These are phyloP conservation scores for Aspergillus costaricaensis DNA, from an alignment of 2,329 filamentous ascomycete genomes.

Conservation along the genomic window DNA sequence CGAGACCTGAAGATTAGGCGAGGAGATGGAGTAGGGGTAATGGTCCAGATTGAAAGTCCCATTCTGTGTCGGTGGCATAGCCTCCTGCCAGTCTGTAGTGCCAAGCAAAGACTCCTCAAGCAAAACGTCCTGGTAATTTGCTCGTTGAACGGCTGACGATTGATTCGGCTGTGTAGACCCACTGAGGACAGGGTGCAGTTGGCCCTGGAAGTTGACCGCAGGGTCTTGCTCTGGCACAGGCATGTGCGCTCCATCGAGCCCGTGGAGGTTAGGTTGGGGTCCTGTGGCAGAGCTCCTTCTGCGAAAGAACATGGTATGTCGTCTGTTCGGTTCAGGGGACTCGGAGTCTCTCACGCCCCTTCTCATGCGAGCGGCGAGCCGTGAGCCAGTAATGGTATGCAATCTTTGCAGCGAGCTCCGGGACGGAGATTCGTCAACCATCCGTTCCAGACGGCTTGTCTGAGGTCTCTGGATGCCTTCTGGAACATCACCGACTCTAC, in stretches of 20 bases:
- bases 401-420: conserved; percentile 32
- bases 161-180: neutral
- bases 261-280: conserved; percentile 2
- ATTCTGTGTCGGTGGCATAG: conserved; percentile 14
- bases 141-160: neutral
- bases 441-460: conserved; percentile 29
- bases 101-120: neutral
- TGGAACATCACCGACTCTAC: conserved; percentile 14
- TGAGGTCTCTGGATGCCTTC: conserved; percentile 25
- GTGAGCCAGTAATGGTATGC: conserved; percentile 27
- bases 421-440: conserved; percentile 22
- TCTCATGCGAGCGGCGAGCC: conserved; percentile 21
- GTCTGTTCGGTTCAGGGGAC: conserved; percentile 11
- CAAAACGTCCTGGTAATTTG: neutral
- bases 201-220: neutral
- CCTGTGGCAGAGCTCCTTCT: conserved; percentile 14
- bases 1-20: conserved; percentile 34
- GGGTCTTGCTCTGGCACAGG: neutral
- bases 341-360: conserved; percentile 23
- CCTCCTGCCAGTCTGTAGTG: conserved; percentile 10
- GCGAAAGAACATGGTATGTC: conserved; percentile 17
- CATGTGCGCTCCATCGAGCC: conserved; percentile 1
- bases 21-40: conserved; percentile 36
- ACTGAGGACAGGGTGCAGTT: neutral
- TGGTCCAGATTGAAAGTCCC: conserved; percentile 19